Conservation (phyloP, 306 rosid species). For the Cicer chorassanicum region DNA sequence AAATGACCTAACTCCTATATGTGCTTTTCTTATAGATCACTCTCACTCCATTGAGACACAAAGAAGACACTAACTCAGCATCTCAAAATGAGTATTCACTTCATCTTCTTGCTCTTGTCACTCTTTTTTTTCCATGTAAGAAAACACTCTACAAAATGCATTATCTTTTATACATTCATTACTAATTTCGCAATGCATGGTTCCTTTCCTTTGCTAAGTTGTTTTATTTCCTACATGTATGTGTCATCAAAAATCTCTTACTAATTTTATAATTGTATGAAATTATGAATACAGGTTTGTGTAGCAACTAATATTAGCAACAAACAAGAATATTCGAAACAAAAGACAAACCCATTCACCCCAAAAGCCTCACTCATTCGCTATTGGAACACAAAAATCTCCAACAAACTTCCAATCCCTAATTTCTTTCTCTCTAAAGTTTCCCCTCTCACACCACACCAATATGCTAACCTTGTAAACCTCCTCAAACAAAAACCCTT, state of each 20-base stretch:
- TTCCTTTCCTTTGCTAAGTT: not conserved
- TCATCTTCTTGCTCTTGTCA: slow-evolving; percentile 52
- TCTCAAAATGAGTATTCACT: slow-evolving; percentile 48
- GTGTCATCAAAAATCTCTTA: not conserved
- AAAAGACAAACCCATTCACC: slow-evolving; percentile 68
- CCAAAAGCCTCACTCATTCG: slow-evolving; percentile 75
- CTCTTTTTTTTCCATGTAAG: slow-evolving; percentile 67
- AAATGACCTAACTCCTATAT: not conserved
- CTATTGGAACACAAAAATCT: slow-evolving; percentile 70
- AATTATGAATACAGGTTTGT: slow-evolving; percentile 52
- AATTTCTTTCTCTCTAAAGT: slow-evolving; percentile 71
- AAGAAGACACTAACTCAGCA: slow-evolving; percentile 11
- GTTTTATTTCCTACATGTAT: not conserved
- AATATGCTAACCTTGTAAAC: slow-evolving; percentile 54
- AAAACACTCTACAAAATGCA: slow-evolving; percentile 6
- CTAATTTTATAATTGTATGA: not conserved
- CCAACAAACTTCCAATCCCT: slow-evolving; percentile 58
- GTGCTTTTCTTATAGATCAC: slow-evolving; percentile 37
- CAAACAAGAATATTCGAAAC: not conserved
- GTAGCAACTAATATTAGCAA: slow-evolving; percentile 20
- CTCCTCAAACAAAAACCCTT: slow-evolving; percentile 50
- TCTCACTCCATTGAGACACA: slow-evolving; percentile 23
- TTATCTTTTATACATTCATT: not conserved
- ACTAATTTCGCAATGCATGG: not conserved
- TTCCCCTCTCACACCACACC: slow-evolving; percentile 65